Evolutionary conservation across 2,329 filamentous ascomycete genomes (phyloP).

Genomic region (Graphiopsis chlorocephala): DNA sequence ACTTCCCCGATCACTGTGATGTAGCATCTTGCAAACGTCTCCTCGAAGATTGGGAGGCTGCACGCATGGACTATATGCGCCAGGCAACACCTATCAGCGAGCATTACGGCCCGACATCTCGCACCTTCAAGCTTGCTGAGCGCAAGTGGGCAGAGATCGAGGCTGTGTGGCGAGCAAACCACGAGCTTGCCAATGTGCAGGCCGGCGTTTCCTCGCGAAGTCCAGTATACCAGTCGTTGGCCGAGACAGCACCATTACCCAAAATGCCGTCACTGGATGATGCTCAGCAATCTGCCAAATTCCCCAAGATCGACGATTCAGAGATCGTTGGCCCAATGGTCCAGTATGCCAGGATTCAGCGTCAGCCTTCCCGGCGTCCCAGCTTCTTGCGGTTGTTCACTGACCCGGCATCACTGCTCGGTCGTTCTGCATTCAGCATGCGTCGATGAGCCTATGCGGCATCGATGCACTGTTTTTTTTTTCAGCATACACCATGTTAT

Average conservation of each 20-base stretch:
- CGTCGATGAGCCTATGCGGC: slow-evolving; percentile 17
- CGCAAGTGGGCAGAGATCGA: slow-evolving; percentile 86
- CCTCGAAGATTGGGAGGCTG: slow-evolving; percentile 76
- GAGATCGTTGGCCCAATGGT: slow-evolving; percentile 94
- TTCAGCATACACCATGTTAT: slow-evolving; percentile 14
- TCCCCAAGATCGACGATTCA: slow-evolving; percentile 81
- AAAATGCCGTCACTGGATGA: slow-evolving; percentile 68
- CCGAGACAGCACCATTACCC: slow-evolving; percentile 55
- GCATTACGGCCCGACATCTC: slow-evolving; percentile 86
- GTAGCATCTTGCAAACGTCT: slow-evolving; percentile 60
- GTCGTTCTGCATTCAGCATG: slow-evolving; percentile 22
- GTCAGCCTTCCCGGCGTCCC: slow-evolving; percentile 28
- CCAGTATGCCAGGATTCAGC: slow-evolving; percentile 39
- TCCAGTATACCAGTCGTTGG: slow-evolving; percentile 39
- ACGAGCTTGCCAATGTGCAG: slow-evolving; percentile 57
- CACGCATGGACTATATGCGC: slow-evolving; percentile 82
- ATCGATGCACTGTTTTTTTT: neutral
- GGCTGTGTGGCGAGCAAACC: slow-evolving; percentile 66
- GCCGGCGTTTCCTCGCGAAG: slow-evolving; percentile 37
- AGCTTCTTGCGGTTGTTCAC: slow-evolving; percentile 36
- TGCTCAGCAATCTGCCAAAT: slow-evolving; percentile 70
- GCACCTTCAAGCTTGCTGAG: slow-evolving; percentile 80
- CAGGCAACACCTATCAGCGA: slow-evolving; percentile 84
- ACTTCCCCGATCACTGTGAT: slow-evolving; percentile 63
- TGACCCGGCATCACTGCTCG: slow-evolving; percentile 29